Evolutionary conservation across 1,284 basidiomycete genomes (phyloP).

Genomic region (Rhodotorula sp.): DNA sequence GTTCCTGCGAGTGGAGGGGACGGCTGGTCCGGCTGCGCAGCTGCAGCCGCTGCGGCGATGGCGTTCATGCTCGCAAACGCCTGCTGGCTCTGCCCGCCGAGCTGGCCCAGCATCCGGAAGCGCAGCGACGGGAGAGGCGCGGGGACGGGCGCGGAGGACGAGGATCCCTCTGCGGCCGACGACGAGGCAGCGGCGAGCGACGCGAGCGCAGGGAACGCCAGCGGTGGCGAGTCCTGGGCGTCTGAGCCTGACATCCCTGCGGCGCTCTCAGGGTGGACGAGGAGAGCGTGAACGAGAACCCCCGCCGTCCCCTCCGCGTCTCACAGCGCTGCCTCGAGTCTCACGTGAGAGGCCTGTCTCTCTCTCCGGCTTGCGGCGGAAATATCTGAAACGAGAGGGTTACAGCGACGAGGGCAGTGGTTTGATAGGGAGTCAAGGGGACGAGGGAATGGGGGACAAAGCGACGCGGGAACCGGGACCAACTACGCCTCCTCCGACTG

Average conservation of each 20-base stretch:
- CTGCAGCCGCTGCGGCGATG: background rate
- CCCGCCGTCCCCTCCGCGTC: no score
- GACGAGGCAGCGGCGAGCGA: constrained; percentile 11
- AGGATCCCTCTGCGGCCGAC: background rate
- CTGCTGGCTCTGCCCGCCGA: background rate
- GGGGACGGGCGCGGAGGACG: background rate
- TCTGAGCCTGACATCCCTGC: background rate
- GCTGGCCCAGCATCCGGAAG: background rate
- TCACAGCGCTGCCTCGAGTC: background rate
- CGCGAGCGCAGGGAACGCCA: constrained; percentile 4
- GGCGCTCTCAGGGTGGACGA: background rate
- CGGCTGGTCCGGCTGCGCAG: background rate
- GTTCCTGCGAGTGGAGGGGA: no score
- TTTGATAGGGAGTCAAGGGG: background rate
- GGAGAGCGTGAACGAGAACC: no score
- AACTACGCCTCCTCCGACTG: background rate
- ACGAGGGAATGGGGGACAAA: background rate
- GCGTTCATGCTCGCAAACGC: constrained; percentile 8
- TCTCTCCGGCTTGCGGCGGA: background rate
- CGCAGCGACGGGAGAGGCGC: background rate
- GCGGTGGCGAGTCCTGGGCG: background rate
- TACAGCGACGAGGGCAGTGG: background rate
- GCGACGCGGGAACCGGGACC: background rate
- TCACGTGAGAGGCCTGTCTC: background rate
- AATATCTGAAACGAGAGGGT: background rate